These are phyloP conservation scores for Tarenaya hassleriana DNA, from an alignment of 345 rosid genomes.

Conservation along the genomic window DNA sequence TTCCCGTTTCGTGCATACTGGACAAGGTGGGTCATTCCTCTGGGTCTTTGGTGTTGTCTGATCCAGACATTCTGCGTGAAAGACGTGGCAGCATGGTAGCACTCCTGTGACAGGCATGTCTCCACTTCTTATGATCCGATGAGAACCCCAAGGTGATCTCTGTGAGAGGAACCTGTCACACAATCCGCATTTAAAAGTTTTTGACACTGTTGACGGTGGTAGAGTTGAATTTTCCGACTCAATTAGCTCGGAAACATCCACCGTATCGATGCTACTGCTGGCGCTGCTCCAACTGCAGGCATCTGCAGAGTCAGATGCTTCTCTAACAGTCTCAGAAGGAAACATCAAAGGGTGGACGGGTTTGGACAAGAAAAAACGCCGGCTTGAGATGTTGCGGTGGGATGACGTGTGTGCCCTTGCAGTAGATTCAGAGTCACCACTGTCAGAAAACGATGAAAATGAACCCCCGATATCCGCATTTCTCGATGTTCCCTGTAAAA, in stretches of 20 bases:
- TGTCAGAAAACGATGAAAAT: slow-evolving; percentile 34
- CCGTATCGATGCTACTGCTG: slow-evolving; percentile 42
- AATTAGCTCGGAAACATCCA: slow-evolving; percentile 47
- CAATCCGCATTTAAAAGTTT: slow-evolving; percentile 55
- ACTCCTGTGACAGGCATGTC: slow-evolving; percentile 88
- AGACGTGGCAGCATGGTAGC: slow-evolving; percentile 76
- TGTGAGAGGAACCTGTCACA: slow-evolving; percentile 57
- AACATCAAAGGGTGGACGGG: slow-evolving; percentile 61
- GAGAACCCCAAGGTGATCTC: slow-evolving; percentile 84
- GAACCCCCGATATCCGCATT: slow-evolving; percentile 37
- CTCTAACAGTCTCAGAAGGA: slow-evolving; percentile 52
- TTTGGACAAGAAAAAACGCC: slow-evolving; percentile 54
- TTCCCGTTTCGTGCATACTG: slow-evolving; percentile 46
- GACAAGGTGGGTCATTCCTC: slow-evolving; percentile 75
- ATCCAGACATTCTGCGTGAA: slow-evolving; percentile 92
- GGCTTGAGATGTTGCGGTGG: slow-evolving; percentile 42
- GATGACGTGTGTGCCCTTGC: slow-evolving; percentile 38
- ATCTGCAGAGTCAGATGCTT: slow-evolving; percentile 49
- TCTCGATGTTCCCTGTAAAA: slow-evolving; percentile 44
- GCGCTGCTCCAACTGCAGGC: slow-evolving; percentile 46
- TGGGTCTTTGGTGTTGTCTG: slow-evolving; percentile 71
- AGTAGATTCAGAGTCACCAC: slow-evolving; percentile 50
- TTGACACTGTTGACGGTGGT: slow-evolving; percentile 56
- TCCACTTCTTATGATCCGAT: slow-evolving; percentile 57
- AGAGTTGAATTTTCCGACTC: slow-evolving; percentile 57